phyloP scores from a whole-genome alignment of 768 basidiomycete genomes.

The Leccinum ochraceum region DNA sequence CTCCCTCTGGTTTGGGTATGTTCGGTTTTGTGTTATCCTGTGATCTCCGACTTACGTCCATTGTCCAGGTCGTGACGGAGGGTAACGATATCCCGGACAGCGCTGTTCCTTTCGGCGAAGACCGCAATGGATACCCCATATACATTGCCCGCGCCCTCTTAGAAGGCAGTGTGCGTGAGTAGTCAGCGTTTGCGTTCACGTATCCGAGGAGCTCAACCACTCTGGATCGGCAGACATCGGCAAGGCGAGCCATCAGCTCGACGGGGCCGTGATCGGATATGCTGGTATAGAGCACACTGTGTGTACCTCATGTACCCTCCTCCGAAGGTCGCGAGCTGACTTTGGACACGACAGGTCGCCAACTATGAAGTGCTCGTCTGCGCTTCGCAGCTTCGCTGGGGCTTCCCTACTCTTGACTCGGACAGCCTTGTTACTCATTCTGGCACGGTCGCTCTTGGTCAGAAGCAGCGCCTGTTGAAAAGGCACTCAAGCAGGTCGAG shows the following conservation, averaged over 20 bases:
- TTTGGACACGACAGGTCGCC: constrained; percentile 22
- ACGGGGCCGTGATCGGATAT: constrained; percentile 34
- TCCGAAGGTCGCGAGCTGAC: not conserved
- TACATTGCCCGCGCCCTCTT: constrained; percentile 35
- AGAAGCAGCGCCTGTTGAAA: constrained; percentile 19
- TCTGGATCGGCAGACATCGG: constrained; percentile 31
- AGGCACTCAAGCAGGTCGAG: constrained; percentile 1
- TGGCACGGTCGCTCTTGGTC: constrained; percentile 33
- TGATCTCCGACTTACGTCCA: not conserved
- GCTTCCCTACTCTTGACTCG: constrained; percentile 18
- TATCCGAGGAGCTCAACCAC: not conserved
- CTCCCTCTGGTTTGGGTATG: constrained; percentile 35
- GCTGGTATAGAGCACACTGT: constrained; percentile 37
- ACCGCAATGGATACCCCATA: constrained; percentile 28
- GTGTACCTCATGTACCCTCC: constrained; percentile 1
- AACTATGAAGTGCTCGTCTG: constrained; percentile 39
- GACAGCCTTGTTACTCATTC: constrained; percentile 17
- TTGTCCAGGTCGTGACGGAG: constrained; percentile 28
- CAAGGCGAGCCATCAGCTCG: constrained; percentile 33
- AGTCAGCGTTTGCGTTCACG: not conserved
- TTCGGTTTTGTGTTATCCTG: not conserved
- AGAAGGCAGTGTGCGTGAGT: constrained; percentile 33
- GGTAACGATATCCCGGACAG: constrained; percentile 32
- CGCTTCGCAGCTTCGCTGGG: constrained; percentile 35
- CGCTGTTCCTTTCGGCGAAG: constrained; percentile 34